phyloP scores from a whole-genome alignment of 2,329 filamentous ascomycete species.

The Penicillium olsonii region DNA sequence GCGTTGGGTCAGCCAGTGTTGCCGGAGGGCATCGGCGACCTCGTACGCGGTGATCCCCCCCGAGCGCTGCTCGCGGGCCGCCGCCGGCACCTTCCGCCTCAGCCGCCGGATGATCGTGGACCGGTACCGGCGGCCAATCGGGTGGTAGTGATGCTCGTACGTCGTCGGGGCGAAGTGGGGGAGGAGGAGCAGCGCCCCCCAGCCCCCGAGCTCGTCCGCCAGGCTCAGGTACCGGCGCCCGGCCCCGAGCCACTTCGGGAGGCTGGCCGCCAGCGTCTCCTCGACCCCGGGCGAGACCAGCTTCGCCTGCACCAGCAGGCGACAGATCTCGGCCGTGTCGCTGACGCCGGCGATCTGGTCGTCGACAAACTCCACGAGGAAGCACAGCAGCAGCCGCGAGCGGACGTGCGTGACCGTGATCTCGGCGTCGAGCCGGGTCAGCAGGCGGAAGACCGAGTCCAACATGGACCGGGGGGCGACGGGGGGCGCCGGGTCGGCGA shows the following conservation, averaged over 20 bases:
- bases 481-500: not conserved
- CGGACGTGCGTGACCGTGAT: not conserved
- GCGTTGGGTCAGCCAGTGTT: not conserved
- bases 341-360: not conserved
- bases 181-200: not conserved
- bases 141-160: not conserved
- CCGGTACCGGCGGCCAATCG: not conserved
- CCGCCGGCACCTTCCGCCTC: not conserved
- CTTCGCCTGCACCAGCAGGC: not conserved
- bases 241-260: not conserved
- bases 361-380: not conserved
- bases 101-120: not conserved
- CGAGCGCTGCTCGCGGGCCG: not conserved
- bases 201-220: not conserved
- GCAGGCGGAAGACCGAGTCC: not conserved
- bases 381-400: not conserved
- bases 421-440: not conserved
- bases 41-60: not conserved
- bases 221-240: not conserved
- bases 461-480: not conserved
- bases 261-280: not conserved
- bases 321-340: not conserved
- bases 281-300: not conserved
- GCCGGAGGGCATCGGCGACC: not conserved
- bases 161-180: not conserved